Conservation (phyloP, 2,329 filamentous ascomycete species). For the Fusarium nelsonii region DNA sequence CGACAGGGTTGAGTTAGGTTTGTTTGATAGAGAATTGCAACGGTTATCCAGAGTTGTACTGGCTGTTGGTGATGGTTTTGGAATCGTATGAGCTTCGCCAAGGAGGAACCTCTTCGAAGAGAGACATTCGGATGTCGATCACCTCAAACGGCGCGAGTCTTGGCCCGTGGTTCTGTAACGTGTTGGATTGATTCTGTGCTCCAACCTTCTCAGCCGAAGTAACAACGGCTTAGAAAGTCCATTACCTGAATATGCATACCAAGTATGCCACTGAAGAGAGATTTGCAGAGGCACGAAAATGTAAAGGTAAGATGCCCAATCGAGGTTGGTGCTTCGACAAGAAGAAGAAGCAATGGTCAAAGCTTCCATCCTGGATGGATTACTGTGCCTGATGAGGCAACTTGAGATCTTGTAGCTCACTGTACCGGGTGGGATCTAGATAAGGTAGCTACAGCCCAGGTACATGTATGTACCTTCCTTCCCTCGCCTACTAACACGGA, state of each 20-base stretch:
- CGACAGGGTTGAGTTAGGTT: constrained; percentile 14
- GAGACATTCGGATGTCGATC: constrained; percentile 2
- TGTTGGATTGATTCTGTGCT: not conserved
- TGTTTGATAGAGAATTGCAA: constrained; percentile 17
- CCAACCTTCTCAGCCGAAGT: not conserved
- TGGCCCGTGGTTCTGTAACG: not conserved
- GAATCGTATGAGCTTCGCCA: constrained; percentile 9
- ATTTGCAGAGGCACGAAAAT: not conserved
- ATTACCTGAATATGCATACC: not conserved
- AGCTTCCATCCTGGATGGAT: constrained; percentile 18
- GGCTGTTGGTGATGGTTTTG: constrained; percentile 18
- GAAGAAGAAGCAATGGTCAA: constrained; percentile 32
- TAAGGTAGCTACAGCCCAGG: constrained; percentile 8
- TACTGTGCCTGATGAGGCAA: constrained; percentile 36
- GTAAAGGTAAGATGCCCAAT: constrained; percentile 10
- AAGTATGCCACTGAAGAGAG: not conserved
- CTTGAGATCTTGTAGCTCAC: constrained; percentile 39
- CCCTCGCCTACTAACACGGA: not conserved
- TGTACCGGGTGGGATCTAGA: constrained; percentile 36
- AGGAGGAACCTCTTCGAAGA: not conserved
- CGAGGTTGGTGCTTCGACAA: constrained; percentile 11
- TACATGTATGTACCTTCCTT: not conserved
- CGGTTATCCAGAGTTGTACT: constrained; percentile 21
- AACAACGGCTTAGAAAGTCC: not conserved
- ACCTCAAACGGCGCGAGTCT: not conserved